Base-by-base conservation (phyloP, 768 basidiomycete species). In the Xanthoconium purpureum region DNA sequence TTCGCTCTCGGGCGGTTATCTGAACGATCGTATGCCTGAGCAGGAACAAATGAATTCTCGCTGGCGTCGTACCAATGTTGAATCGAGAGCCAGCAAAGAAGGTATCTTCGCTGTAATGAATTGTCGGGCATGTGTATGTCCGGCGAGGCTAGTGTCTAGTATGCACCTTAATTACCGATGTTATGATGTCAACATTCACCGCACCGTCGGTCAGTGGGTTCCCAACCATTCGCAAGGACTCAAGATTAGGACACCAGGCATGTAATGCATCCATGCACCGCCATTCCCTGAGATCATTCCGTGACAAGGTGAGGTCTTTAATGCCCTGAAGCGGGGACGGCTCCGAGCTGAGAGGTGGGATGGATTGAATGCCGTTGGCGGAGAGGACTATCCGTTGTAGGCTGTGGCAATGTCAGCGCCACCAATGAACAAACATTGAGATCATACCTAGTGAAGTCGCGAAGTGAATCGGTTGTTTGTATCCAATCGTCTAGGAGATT, bases 1-100 rank as follows among this genome's bases (percentile, higher is more conserved):
- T 75, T 39, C 93, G 80, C 68, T 94, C 90, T 60, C 79, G 84
- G 10, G 68, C 60, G 10, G 86, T 81, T 44, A 94, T 82, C 90
- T 94, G 60, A 58, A 52, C 11, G 17, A 46, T 32, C 29, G 28
- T 37, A 43, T 44, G 39, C 47, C 24, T 65, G 37, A 67, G 63
- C 39, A 38, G 49, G 35, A 43, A 47, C 28, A 44, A 57, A 45
- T 33, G 46, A 30, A 54, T 48, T 57, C n/a, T 28, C 43, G 30
- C 18, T 39, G 39, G 38, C 32, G 55, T 55, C 85, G 63, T 69
- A 89, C 89, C 62, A 64, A 60, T 47, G 84, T 78, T 43, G 84
- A 87, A 69, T 94, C 88, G 37, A 94, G 78, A 36, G 65, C 67
- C 30, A 67, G 60, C 50, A 94, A 78, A 33, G 79, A 78, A n/a